Evolutionary conservation across 1,284 basidiomycete species (phyloP).

Genomic region (Sporisorium reilianum): DNA sequence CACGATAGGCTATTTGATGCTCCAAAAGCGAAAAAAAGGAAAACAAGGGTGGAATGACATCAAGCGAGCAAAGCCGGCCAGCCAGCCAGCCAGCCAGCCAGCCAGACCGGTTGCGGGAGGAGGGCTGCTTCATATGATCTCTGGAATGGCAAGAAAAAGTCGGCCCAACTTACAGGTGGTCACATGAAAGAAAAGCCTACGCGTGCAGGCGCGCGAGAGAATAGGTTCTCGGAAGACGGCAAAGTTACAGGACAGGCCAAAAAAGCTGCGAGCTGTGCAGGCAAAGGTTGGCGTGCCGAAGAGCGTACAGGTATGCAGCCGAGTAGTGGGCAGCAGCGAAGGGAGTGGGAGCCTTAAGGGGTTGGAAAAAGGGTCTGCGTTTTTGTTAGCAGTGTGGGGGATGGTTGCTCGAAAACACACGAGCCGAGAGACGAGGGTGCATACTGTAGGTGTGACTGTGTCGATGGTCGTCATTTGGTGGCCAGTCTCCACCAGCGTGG

Average conservation of each 20-base stretch:
- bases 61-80: not conserved
- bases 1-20: not conserved
- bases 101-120: not conserved
- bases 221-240: not conserved
- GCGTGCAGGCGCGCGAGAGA: not conserved
- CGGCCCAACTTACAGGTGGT: no score
- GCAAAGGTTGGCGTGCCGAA: not conserved
- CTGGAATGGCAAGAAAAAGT: not conserved
- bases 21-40: not conserved
- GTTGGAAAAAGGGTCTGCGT: not conserved
- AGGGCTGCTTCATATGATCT: slow-evolving; percentile 15
- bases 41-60: slow-evolving; percentile 3
- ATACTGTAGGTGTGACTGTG: not conserved
- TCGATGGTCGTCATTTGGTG: not conserved
- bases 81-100: no score
- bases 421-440: not conserved
- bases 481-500: not conserved
- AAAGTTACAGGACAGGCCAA: no score
- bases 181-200: slow-evolving; percentile 2
- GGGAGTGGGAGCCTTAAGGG: not conserved
- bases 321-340: not conserved
- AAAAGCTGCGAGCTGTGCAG: not conserved
- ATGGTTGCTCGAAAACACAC: not conserved
- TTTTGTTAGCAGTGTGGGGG: not conserved
- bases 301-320: not conserved